A percentile compares a stretch with the other conserved stretches of the same genome.
phyloP scores from a whole-genome alignment of 208 protist species.

The Kentomonas sorsogonicus region DNA sequence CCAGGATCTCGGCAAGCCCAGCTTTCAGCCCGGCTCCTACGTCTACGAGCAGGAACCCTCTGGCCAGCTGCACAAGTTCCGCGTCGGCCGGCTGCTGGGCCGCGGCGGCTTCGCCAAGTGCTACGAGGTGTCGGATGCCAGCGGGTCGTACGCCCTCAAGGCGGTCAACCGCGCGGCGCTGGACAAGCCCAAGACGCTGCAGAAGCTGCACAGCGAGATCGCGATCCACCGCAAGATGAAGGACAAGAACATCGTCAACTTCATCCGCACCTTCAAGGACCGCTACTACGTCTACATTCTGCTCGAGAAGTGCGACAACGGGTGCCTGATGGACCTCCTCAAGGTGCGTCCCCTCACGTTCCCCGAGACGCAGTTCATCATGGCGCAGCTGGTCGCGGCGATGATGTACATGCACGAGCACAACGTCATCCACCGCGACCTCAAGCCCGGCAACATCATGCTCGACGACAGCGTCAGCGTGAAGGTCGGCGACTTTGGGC shows the following conservation, averaged over 20 bases:
- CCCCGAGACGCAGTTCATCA: constrained; percentile 91
- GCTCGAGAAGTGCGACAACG: constrained; percentile 95
- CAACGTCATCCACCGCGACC: constrained; percentile 95
- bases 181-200: constrained; percentile 89
- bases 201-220: constrained; percentile 97
- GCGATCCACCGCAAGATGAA: constrained; percentile 94
- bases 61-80: constrained; percentile 44
- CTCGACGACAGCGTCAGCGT: constrained; percentile 82
- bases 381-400: constrained; percentile 92
- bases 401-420: constrained; percentile 94
- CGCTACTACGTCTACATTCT: constrained; percentile 97
- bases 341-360: constrained; percentile 90
- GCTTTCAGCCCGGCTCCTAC: constrained; percentile 35
- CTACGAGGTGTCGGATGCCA: constrained; percentile 89
- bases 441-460: constrained; percentile 97
- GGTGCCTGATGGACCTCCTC: constrained; percentile 96
- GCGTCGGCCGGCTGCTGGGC: constrained; percentile 58
- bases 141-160: constrained; percentile 92
- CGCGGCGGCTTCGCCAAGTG: constrained; percentile 97
- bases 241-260: constrained; percentile 96
- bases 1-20: constrained; percentile 31
- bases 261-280: constrained; percentile 96
- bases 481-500: constrained; percentile 95
- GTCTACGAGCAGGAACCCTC: constrained; percentile 47
- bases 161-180: constrained; percentile 90